Evolutionary conservation across 2,329 filamentous ascomycete genomes (phyloP), one percentile per base, ranked within the genome.

Genomic region (Calonectria hawksworthii): DNA sequence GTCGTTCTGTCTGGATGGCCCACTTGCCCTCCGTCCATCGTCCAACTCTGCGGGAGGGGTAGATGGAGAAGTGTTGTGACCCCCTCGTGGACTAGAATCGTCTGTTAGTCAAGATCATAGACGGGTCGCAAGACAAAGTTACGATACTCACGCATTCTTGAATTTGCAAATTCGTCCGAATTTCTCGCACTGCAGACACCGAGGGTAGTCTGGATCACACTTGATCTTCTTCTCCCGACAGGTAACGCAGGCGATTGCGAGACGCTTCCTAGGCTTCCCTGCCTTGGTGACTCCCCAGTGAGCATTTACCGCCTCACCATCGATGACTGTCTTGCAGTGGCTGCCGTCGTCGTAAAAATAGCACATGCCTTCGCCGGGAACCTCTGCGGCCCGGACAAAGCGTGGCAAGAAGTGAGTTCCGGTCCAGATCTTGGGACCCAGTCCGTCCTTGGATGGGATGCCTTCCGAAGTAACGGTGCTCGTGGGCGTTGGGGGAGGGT

Each of bases 201-300:
- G 95, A 50, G 94, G 94, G 77, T 92, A 94, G 80, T 96, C 95
- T 1, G 96, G 96, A 78, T 98, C 95, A 82, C 96, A 98, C 85
- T 98, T 98, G 87, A 98, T 98, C 89, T 98, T 98, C 92, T 98
- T 98, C 86, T 98, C 96, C 66, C 96, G 92, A 84, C 96, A 98
- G 16, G 95, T 97, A 73, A 98, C 90, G 83, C 96, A 98, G n/a
- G 95, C 95, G 83, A 98, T 96, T 30, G 96, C 96, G 72, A 98
- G 89, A 72, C 96, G 91, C 87, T 98, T 98, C 78, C 96, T 92
- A 63, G 96, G 96, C 86, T 98, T 98, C 18, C 96, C 96, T 2
- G 96, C 96, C 86, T 98, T 98, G 44, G 96, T 98, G 13, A 98
- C 93, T 21, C 96, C 96, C 96, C 96, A 98, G 78, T 95, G 94